Conservation (phyloP, 371 early-diverging fungal genomes). For the Mucor racemosus region DNA sequence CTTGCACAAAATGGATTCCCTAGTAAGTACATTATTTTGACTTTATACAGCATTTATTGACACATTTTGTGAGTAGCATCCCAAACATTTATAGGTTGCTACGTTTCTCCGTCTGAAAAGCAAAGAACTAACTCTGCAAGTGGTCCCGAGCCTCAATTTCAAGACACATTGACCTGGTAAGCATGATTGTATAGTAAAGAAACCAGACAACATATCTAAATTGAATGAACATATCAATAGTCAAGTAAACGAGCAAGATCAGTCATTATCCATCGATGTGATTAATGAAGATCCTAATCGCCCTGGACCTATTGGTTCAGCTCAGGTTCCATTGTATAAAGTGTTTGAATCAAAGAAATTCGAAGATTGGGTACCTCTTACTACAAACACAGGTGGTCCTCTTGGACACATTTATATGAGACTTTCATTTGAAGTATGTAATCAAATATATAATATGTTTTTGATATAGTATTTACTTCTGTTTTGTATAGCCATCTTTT, state of each 20-base stretch:
- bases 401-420: constrained; percentile 29
- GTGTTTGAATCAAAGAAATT: constrained; percentile 26
- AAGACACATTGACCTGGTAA: constrained; percentile 41
- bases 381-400: constrained; percentile 21
- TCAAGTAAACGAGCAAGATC: constrained; percentile 26
- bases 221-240: constrained; percentile 5
- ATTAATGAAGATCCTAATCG: constrained; percentile 42
- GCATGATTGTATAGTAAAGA: neutral
- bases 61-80: constrained; percentile 21
- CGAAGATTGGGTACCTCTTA: constrained; percentile 42
- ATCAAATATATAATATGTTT: neutral
- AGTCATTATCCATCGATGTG: constrained; percentile 34
- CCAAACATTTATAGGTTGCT: constrained; percentile 44
- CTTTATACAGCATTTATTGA: neutral
- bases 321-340: constrained; percentile 24
- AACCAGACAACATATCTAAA: neutral
- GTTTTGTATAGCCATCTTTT: neutral
- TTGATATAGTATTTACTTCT: neutral
- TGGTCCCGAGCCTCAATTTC: constrained; percentile 46
- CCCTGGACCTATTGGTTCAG: constrained; percentile 42
- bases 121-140: constrained; percentile 42
- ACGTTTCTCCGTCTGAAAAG: constrained; percentile 41
- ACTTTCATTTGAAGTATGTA: constrained; percentile 29
- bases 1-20: constrained; percentile 26
- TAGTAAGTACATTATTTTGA: constrained; percentile 8